Base-by-base conservation (phyloP, 257 asterid species). In the Fraxinus cuspidata region DNA sequence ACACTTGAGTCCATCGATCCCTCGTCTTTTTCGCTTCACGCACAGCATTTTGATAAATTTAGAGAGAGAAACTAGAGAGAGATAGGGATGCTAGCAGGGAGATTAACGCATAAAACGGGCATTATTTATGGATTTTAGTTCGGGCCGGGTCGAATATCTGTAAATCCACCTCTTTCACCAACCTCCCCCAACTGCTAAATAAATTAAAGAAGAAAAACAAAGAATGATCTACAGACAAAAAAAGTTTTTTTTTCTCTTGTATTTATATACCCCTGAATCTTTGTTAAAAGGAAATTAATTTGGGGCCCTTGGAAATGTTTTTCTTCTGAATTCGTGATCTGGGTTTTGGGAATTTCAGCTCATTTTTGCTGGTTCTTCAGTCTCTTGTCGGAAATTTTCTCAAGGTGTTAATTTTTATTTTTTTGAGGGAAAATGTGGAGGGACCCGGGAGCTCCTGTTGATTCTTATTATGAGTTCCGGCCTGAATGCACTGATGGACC, bases 401-500 rank as follows among this genome's bases (percentile, higher is more conserved):
- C 47, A 29, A 75, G 65, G 76, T 34, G 7, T 47, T 42, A 42
- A 11, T 5, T 76, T 67, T 72, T 47, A 31, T n/a, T 5, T 56
- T 38, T n/a, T 44, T 1, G 11, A 35, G 72, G 81, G n/a, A 82
- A 83, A 51, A 93, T 95, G 94, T 93, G 99, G 99, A 87, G 88
- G 88, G 94, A 79, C 73, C 82, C 79, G 19, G 98, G 99, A 71
- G 85, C 96, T 71, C 87, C 98, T 44, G 94, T 94, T 74, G 98
- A 95, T 86, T 87, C 96, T 13, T 93, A 85, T 77, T 95, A 95
- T 80, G 86, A 88, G 87, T 91, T 91, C 72, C 90, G 97, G 27
- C 87, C 96, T 42, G 98, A 95, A 78, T 95, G 92, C 78, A 76
- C 87, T 7, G 94, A 93, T 86, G 96, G 90, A 65, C 96, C 98